Evolutionary conservation across 2,329 filamentous ascomycete species (phyloP), one percentile per base, ranked within the genome.

Genomic region (Aspergillus proliferans): DNA sequence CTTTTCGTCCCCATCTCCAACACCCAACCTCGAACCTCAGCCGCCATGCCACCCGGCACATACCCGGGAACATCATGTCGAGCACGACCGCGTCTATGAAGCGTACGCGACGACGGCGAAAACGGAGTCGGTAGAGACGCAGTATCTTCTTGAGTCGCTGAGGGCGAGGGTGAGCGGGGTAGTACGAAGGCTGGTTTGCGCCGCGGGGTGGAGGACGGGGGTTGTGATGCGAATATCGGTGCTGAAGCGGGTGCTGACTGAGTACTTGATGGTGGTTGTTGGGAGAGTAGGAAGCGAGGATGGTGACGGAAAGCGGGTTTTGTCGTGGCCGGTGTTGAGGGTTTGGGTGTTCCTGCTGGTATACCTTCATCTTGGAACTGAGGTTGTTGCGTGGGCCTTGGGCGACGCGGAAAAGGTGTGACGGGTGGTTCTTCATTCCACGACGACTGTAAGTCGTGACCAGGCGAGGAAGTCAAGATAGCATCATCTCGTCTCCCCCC

Each of bases 11-110:
- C 68, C 49, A 61, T 63, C 45, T 73, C 70, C 4, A 72, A 47
- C 8, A 73, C 59, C 70, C 70, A 73, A 47, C 63, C 62, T n/a
- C 69, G 68, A 24, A 71, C 63, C 45, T 70, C 61, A 1, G 69
- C 60, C 6, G 70, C 69, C 65, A 72, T 69, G 4, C 70, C 70
- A 5, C 65, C 68, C 1, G 67, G 59, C 0, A 66, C 42, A 52
- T 70, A 71, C 5, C 48, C 55, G 9, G 56, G 56, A 1, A 49
- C 53, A n/a, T 48, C 49, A 1, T 56, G 46, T 7, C 56, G 60
- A 1, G 52, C 48, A 26, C 63, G 55, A 7, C 68, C 66, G n/a
- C 62, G 60, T 5, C 67, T 61, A 10, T 54, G 58, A 3, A 67
- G 50, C 0, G 61, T 57, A 30, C 57, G 61, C 12, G 65, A 65